Evolutionary conservation across 2,329 filamentous ascomycete species (phyloP).

Genomic region (Epichloe hybrida): DNA sequence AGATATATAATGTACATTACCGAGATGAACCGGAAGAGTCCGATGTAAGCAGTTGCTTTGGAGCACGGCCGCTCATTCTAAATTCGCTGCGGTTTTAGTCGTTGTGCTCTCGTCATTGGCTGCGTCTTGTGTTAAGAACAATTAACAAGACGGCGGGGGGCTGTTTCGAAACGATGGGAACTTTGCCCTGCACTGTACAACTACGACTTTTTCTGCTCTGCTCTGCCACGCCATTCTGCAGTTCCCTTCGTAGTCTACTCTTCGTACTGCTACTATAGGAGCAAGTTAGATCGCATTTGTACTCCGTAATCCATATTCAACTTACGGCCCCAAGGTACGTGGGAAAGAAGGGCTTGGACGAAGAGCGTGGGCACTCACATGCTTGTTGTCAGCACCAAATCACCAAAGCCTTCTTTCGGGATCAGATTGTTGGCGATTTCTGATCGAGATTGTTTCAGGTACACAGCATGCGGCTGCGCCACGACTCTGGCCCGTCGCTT

Average conservation of each 20-base stretch:
- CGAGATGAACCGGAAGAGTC: no score
- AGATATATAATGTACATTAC: no score
- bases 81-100: no score
- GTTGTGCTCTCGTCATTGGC: neutral
- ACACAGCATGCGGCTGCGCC: neutral
- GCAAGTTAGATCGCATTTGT: no score
- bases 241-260: neutral
- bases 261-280: neutral
- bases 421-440: neutral
- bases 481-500: neutral
- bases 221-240: no score
- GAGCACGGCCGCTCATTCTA: no score
- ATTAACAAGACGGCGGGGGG: neutral
- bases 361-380: neutral
- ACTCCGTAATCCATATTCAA: no score
- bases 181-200: no score
- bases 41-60: no score
- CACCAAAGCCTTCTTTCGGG: neutral
- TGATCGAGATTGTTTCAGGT: conserved; percentile 2
- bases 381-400: neutral
- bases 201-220: no score
- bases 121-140: neutral
- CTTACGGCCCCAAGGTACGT: no score
- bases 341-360: neutral
- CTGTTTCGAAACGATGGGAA: neutral